These are phyloP conservation scores for Leccinum pseudoinsigne DNA, from an alignment of 1,284 basidiomycete genomes.

Conservation along the genomic window DNA sequence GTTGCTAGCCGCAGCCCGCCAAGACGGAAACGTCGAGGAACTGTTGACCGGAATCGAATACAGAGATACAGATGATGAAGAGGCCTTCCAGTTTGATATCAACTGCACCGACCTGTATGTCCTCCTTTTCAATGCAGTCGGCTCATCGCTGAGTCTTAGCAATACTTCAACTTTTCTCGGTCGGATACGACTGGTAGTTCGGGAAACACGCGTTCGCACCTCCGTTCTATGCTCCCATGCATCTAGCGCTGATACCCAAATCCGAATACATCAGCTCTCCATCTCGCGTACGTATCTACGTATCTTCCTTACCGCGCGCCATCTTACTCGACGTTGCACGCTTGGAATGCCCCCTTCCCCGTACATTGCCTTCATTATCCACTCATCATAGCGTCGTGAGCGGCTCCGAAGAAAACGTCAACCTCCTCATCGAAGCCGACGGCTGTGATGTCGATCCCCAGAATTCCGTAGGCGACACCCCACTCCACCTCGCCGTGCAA, in stretches of 20 bases:
- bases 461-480: conserved; percentile 31
- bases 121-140: background rate
- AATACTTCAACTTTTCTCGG: conserved; percentile 2
- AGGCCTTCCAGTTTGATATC: conserved; percentile 30
- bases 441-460: conserved; percentile 34
- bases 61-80: conserved; percentile 22
- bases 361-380: background rate
- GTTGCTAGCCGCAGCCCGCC: conserved; percentile 27
- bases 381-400: conserved; percentile 20
- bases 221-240: conserved; percentile 1
- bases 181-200: conserved; percentile 13
- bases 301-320: background rate
- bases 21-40: conserved; percentile 30
- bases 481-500: conserved; percentile 30
- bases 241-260: conserved; percentile 16
- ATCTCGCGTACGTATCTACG: conserved; percentile 31
- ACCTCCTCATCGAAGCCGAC: conserved; percentile 26
- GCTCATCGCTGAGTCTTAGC: background rate
- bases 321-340: background rate
- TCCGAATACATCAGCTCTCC: conserved; percentile 25
- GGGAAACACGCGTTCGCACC: conserved; percentile 33
- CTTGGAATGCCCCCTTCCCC: background rate
- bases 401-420: conserved; percentile 20
- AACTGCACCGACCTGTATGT: conserved; percentile 34
- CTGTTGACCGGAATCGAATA: conserved; percentile 20